phyloP scores from a whole-genome alignment of 192 early-diverging fungal genomes.

The Rhizoclosmatium globosum region DNA sequence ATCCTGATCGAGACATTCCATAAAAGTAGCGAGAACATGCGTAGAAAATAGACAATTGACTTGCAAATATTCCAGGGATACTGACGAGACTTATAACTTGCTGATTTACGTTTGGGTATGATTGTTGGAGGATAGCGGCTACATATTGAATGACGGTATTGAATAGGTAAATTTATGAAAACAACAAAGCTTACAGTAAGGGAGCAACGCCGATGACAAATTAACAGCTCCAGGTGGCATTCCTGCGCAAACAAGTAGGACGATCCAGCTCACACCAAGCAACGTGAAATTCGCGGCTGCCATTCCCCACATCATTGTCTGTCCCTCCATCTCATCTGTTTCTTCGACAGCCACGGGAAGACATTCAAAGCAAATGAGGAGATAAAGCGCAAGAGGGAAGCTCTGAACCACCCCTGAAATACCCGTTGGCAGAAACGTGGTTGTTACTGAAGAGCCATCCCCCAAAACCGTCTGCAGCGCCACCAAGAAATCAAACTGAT shows the following conservation, averaged over 20 bases:
- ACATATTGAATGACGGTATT: not conserved
- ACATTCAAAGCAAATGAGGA: constrained; percentile 25
- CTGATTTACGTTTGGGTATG: not conserved
- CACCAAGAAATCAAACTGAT: constrained; percentile 12
- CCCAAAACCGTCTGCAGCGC: constrained; percentile 20
- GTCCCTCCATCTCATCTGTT: not conserved
- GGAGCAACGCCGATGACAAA: not conserved
- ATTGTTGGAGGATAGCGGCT: constrained; percentile 1
- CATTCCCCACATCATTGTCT: constrained; percentile 18
- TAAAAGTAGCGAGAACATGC: constrained; percentile 24
- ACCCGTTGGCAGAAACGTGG: constrained; percentile 17
- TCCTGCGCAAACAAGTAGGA: constrained; percentile 13
- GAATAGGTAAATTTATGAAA: not conserved
- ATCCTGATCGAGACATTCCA: constrained; percentile 23
- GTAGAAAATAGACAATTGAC: constrained; percentile 26
- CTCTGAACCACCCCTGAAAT: constrained; percentile 3
- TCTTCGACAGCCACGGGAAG: constrained; percentile 25
- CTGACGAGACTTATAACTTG: constrained; percentile 4
- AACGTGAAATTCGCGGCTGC: constrained; percentile 18
- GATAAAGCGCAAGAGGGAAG: constrained; percentile 14
- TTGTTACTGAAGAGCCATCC: not conserved
- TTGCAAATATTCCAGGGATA: constrained; percentile 31
- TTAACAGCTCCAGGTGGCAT: constrained; percentile 4
- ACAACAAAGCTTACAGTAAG: constrained; percentile 7
- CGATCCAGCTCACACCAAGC: constrained; percentile 9